Evolutionary conservation across 495 filamentous ascomycete genomes (phyloP), one percentile per base, ranked within the genome.

Genomic region (Talaromyces adpressus): DNA sequence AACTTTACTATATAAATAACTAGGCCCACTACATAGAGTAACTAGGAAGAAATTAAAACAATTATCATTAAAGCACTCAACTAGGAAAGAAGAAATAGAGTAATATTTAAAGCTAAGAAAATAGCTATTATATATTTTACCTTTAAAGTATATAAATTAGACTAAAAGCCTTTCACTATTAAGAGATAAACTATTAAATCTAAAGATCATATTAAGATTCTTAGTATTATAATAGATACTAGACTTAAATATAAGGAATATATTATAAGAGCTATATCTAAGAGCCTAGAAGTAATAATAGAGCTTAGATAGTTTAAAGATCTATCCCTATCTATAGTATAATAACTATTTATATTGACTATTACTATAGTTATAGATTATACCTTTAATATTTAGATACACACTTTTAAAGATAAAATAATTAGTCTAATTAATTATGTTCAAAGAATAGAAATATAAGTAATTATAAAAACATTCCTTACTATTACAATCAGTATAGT

Each of bases 351-450:
- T 51, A 64, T 63, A 59, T 61, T 65, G 29, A 75, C 65, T 16
- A 68, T 75, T 57, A 67, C 65, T 1, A 71, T 67, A 23, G 70
- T 67, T n/a, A 67, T 73, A 57, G 72, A 75, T 66, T 75, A 75
- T 56, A 67, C 71, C 22, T 73, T 68, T 22, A 73, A 72, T 64
- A 67, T 72, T 60, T 75, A 59, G 70, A 75, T 72, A 63, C 68
- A 73, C 62, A 69, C 63, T 12, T 71, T 27, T 63, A 69, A 66
- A 54, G 62, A 67, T 60, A 71, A 70, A 45, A 51, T n/a, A 52
- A 65, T 64, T 14, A 53, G 36, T 2, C 58, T 61, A 18, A 69
- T 72, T 20, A 70, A 70, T 62, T 52, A 67, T 60, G 64, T 76
- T 3, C 70, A 76, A 68, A 70, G 67, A 61, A 61, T 72, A 45